Percentiles rank a stretch among this genome's conserved stretches.
Conservation (phyloP, 768 basidiomycete species). For the Fomitopsis serialis region DNA sequence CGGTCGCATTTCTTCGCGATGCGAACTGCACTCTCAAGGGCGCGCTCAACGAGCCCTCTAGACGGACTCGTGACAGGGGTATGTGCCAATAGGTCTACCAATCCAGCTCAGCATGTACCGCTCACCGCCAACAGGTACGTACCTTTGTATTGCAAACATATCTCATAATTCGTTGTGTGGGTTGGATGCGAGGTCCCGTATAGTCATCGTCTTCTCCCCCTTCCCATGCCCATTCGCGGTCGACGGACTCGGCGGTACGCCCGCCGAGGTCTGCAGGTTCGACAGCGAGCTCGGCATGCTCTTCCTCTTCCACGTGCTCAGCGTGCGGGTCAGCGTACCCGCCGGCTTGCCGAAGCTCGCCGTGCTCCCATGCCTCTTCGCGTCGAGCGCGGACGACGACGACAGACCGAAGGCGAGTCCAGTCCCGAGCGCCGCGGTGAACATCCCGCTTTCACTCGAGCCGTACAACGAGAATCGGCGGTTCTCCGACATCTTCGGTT, state of each 20-base stretch:
- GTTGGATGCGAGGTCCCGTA: constrained; percentile 62
- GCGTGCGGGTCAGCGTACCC: constrained; percentile 12
- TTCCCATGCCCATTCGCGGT: background rate
- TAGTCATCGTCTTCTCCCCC: constrained; percentile 21
- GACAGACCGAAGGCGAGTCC: constrained; percentile 21
- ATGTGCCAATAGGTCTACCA: constrained; percentile 45
- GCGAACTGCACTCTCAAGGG: constrained; percentile 49
- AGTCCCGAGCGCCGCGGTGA: constrained; percentile 24
- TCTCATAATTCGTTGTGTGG: constrained; percentile 58
- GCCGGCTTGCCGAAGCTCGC: constrained; percentile 2
- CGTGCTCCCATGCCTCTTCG: background rate
- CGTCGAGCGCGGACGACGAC: constrained; percentile 1
- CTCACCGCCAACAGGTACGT: background rate
- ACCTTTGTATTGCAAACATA: constrained; percentile 63
- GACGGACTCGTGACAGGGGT: constrained; percentile 46
- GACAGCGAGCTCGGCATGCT: constrained; percentile 18
- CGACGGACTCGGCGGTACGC: background rate
- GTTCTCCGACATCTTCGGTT: background rate
- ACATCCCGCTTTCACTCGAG: constrained; percentile 17
- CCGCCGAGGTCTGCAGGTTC: constrained; percentile 6
- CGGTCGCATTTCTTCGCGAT: constrained; percentile 58
- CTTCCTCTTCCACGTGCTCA: constrained; percentile 17
- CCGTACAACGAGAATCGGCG: constrained; percentile 11
- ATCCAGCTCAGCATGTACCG: background rate
- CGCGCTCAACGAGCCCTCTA: constrained; percentile 48